Evolutionary conservation across 1,139 yeast species (phyloP).

Genomic region (Yamadazyma blattariae): DNA sequence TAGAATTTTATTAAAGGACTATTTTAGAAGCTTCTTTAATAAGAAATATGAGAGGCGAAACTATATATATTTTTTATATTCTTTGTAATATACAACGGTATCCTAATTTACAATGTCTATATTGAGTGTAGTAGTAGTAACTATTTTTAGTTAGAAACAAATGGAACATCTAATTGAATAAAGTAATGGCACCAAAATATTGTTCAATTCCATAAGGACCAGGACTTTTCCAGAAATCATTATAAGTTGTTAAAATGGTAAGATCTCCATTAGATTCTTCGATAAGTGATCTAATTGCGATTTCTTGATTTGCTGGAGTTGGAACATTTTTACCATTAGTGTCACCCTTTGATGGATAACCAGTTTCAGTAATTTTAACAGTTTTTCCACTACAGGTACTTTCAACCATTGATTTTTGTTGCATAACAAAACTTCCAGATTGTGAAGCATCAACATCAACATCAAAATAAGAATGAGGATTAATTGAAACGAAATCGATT

Average conservation of each 20-base stretch:
- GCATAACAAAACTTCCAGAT: slow-evolving; percentile 70
- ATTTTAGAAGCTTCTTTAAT: too few species aligned
- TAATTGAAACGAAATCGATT: slow-evolving; percentile 78
- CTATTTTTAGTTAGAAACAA: too few species aligned
- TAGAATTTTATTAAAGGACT: too few species aligned
- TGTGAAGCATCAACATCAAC: slow-evolving; percentile 53
- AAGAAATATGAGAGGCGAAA: background rate
- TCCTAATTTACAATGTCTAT: slow-evolving; percentile 6
- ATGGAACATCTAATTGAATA: slow-evolving; percentile 29
- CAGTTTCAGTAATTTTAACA: slow-evolving; percentile 74
- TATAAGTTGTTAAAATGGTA: slow-evolving; percentile 70
- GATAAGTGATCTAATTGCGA: slow-evolving; percentile 63
- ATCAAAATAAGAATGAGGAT: slow-evolving; percentile 86
- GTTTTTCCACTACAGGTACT: slow-evolving; percentile 51
- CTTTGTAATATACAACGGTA: slow-evolving; percentile 3
- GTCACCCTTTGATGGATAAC: slow-evolving; percentile 77
- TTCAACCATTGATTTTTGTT: slow-evolving; percentile 55
- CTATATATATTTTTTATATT: background rate
- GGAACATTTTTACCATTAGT: slow-evolving; percentile 76
- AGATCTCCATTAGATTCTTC: slow-evolving; percentile 55
- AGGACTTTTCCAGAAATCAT: slow-evolving; percentile 87
- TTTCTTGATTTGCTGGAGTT: slow-evolving; percentile 60
- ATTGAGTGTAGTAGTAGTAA: too few species aligned
- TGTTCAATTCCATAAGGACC: slow-evolving; percentile 86
- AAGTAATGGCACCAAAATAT: slow-evolving; percentile 66